Evolutionary conservation across 306 rosid genomes (phyloP).

Genomic region (Hippophae rhamnoides): DNA sequence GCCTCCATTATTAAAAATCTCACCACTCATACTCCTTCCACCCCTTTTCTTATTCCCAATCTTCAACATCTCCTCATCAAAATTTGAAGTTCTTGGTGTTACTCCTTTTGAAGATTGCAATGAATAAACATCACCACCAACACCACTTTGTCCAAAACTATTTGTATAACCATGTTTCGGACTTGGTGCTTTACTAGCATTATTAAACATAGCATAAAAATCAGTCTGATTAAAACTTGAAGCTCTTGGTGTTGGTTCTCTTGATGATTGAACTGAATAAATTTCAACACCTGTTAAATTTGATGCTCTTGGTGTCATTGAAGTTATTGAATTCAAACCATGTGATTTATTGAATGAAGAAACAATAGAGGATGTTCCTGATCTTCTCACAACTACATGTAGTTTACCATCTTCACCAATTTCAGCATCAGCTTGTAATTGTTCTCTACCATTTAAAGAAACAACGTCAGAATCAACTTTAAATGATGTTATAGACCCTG

Average conservation of each 20-base stretch:
- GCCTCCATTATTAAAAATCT: constrained; percentile 39
- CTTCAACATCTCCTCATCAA: constrained; percentile 61
- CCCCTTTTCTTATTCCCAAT: constrained; percentile 39
- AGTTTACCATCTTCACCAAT: constrained; percentile 82
- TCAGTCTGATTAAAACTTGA: constrained; percentile 78
- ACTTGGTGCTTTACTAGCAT: constrained; percentile 66
- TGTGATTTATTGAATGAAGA: constrained; percentile 69
- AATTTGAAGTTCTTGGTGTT: constrained; percentile 65
- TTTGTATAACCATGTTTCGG: constrained; percentile 65
- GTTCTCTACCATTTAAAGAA: constrained; percentile 64
- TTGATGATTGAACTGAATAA: constrained; percentile 73
- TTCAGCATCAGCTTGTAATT: constrained; percentile 59
- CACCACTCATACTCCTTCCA: constrained; percentile 69
- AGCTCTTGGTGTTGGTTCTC: constrained; percentile 78
- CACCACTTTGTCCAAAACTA: constrained; percentile 36
- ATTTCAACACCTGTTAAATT: constrained; percentile 82
- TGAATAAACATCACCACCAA: constrained; percentile 44
- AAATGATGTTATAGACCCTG: constrained; percentile 68
- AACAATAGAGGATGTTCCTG: constrained; percentile 51
- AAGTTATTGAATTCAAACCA: constrained; percentile 40
- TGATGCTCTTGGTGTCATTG: constrained; percentile 73
- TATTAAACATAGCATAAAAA: constrained; percentile 61
- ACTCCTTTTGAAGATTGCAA: constrained; percentile 62
- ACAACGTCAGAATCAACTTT: constrained; percentile 69
- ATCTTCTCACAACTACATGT: constrained; percentile 60